Evolutionary conservation across 2,329 filamentous ascomycete genomes (phyloP).

Genomic region (Botryotinia calthae): DNA sequence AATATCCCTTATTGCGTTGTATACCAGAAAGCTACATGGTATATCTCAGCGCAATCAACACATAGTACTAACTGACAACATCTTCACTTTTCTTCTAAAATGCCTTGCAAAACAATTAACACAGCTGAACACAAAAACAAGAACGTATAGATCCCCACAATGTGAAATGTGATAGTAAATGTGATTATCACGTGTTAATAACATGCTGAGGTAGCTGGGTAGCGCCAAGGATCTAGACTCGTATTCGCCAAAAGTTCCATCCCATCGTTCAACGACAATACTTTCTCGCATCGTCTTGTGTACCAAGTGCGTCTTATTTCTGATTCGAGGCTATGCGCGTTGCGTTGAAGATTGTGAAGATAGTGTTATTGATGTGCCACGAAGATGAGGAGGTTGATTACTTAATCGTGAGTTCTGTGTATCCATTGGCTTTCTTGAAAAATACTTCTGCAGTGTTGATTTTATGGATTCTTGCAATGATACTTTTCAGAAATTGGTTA

Average conservation of each 20-base stretch:
- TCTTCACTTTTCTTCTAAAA: background rate
- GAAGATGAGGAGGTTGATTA: background rate
- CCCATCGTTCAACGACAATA: background rate
- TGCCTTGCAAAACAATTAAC: background rate
- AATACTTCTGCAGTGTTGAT: background rate
- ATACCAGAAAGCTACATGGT: background rate
- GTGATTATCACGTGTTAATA: background rate
- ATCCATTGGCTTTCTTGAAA: background rate
- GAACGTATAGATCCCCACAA: background rate
- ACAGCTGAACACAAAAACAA: background rate
- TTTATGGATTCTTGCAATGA: fast-evolving
- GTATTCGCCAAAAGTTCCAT: background rate
- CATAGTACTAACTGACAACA: no score
- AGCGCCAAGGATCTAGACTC: background rate
- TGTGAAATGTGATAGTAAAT: background rate
- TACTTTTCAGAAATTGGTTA: background rate
- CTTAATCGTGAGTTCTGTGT: background rate
- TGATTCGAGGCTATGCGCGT: no score
- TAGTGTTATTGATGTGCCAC: background rate
- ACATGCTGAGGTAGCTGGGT: background rate
- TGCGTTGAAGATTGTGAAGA: background rate
- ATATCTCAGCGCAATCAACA: background rate
- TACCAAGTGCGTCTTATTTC: no score
- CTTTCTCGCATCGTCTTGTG: background rate
- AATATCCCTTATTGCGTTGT: background rate